These are phyloP conservation scores for Trichoderma sp. DNA, from an alignment of 2,329 filamentous ascomycete species.

Conservation along the genomic window DNA sequence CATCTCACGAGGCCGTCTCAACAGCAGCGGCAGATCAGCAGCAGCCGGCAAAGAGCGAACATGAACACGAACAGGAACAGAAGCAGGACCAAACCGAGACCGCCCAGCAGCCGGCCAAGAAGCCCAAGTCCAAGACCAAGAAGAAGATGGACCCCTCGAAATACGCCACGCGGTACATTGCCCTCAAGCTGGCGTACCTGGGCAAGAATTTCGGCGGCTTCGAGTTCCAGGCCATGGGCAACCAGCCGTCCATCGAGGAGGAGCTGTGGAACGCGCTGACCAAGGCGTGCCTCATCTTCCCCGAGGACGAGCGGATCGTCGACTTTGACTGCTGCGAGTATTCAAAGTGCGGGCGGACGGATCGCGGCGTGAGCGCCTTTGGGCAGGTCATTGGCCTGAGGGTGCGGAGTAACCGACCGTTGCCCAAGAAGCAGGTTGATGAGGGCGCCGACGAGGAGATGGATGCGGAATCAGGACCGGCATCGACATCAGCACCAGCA, in stretches of 20 bases:
- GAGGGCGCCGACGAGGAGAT: constrained; percentile 25
- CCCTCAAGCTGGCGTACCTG: constrained; percentile 90
- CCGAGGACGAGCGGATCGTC: constrained; percentile 62
- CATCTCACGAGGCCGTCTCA: background rate
- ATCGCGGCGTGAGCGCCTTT: constrained; percentile 92
- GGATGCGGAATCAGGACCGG: too few species aligned
- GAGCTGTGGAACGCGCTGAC: constrained; percentile 89
- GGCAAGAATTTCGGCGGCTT: constrained; percentile 91
- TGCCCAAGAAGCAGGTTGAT: constrained; percentile 43
- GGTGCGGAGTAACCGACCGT: constrained; percentile 76
- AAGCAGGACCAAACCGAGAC: background rate
- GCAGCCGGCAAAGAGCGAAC: background rate
- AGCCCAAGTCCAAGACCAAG: constrained; percentile 51
- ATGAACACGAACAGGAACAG: constrained; percentile 3
- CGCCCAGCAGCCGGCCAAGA: constrained; percentile 33
- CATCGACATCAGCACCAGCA: too few species aligned
- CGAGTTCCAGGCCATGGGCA: constrained; percentile 77
- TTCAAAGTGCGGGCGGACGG: constrained; percentile 92
- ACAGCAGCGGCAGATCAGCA: background rate
- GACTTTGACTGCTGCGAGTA: constrained; percentile 87
- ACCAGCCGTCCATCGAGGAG: constrained; percentile 84
- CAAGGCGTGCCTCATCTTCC: constrained; percentile 79
- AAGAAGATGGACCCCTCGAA: constrained; percentile 73
- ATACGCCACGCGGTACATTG: constrained; percentile 82
- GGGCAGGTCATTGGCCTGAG: constrained; percentile 88